Evolutionary conservation across 2,329 filamentous ascomycete genomes (phyloP).

Genomic region (Paecilomyces sp.): DNA sequence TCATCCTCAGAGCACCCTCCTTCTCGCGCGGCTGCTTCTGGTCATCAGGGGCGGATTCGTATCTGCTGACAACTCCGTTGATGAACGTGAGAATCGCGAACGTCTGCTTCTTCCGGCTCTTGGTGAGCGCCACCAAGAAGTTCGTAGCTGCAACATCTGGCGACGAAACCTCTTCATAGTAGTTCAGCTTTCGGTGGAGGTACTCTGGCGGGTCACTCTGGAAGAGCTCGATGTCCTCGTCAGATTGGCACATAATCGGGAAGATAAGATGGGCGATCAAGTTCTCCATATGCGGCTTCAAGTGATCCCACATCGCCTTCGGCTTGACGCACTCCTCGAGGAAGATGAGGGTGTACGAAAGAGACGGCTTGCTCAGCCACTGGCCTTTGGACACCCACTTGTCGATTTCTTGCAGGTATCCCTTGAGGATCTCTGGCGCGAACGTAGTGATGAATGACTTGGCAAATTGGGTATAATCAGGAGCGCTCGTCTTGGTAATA

Average conservation of each 20-base stretch:
- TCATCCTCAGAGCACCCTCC: constrained; percentile 94
- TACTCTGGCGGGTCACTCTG: constrained; percentile 94
- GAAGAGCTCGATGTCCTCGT: constrained; percentile 90
- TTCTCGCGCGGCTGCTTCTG: constrained; percentile 94
- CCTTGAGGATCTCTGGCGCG: constrained; percentile 91
- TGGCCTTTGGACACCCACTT: constrained; percentile 93
- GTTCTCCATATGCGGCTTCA: constrained; percentile 89
- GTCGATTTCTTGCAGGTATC: constrained; percentile 90
- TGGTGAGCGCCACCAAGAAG: constrained; percentile 90
- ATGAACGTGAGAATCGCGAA: constrained; percentile 93
- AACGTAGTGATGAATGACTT: constrained; percentile 88
- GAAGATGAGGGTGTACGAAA: constrained; percentile 91
- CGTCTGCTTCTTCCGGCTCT: constrained; percentile 89
- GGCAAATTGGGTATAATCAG: constrained; percentile 73
- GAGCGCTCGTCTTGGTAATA: constrained; percentile 64
- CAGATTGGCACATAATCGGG: constrained; percentile 83
- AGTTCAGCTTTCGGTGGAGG: constrained; percentile 93
- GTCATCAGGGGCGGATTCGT: constrained; percentile 74
- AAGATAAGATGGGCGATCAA: constrained; percentile 93
- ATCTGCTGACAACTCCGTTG: constrained; percentile 89
- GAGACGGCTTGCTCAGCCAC: constrained; percentile 89
- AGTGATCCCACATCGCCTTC: constrained; percentile 91
- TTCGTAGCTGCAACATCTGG: constrained; percentile 95
- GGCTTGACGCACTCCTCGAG: constrained; percentile 96
- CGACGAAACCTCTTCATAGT: constrained; percentile 92